phyloP scores from a whole-genome alignment of 129 eudicot genomes.

The Flaveria bidentis region DNA sequence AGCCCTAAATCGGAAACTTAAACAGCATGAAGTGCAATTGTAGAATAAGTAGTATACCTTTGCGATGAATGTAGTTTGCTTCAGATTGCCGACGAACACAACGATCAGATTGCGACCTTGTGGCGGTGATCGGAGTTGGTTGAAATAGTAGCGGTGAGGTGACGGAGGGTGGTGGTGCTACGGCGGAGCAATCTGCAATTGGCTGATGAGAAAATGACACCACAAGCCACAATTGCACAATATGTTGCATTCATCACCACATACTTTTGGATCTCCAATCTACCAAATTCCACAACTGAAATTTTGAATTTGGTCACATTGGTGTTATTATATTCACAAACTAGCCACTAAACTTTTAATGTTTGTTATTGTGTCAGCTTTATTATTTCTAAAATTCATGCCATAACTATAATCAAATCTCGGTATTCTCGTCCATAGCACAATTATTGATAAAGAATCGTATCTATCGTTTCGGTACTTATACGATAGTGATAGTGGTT shows the following conservation, averaged over 20 bases:
- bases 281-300: conserved; percentile 14
- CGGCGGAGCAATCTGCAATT: conserved; percentile 11
- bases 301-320: neutral
- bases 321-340: neutral
- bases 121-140: neutral
- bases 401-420: no score
- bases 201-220: conserved; percentile 19
- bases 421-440: no score
- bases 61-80: conserved; percentile 17
- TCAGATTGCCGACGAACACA: neutral
- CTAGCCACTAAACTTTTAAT: conserved; percentile 23
- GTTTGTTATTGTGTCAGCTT: conserved; percentile 3
- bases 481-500: no score
- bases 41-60: conserved; percentile 14
- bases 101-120: neutral
- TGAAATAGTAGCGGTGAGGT: neutral
- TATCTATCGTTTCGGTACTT: no score
- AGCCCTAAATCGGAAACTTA: conserved; percentile 2
- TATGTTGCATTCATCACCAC: conserved; percentile 25
- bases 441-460: no score
- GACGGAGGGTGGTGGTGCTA: neutral
- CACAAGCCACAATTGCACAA: neutral
- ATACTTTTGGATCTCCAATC: conserved; percentile 20
- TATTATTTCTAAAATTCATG: neutral
- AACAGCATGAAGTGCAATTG: conserved; percentile 8